A percentile compares a stretch with the other conserved stretches of the same genome.
Evolutionary conservation across 2,329 filamentous ascomycete genomes (phyloP).

Genomic region (Apiospora aurea): DNA sequence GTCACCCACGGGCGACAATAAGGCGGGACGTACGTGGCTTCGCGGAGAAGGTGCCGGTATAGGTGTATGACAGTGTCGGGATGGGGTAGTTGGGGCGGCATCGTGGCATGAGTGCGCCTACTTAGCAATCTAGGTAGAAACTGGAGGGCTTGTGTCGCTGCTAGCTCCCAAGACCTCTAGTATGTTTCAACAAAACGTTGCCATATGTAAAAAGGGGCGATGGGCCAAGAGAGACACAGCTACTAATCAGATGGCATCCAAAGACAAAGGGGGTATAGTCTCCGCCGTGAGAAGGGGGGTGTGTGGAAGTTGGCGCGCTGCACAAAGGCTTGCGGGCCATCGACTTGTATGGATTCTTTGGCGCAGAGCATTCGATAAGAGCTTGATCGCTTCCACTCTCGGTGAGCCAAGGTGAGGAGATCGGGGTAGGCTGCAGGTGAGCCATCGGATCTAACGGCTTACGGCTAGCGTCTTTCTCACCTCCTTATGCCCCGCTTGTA

Average conservation of each 20-base stretch:
- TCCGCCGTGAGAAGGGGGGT: neutral
- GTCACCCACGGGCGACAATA: constrained; percentile 54
- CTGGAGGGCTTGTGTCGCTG: neutral
- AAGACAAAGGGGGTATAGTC: neutral
- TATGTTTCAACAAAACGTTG: neutral
- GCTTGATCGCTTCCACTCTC: neutral
- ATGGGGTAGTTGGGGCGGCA: constrained; percentile 46
- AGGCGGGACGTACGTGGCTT: constrained; percentile 65
- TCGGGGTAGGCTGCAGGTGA: neutral
- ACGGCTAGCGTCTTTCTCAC: neutral
- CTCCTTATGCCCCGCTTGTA: neutral
- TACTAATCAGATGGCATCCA: neutral
- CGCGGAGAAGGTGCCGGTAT: constrained; percentile 67
- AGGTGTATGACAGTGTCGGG: constrained; percentile 50
- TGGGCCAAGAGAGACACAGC: neutral
- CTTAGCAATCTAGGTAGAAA: neutral
- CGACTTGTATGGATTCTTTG: neutral
- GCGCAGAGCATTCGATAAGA: neutral
- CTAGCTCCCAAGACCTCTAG: neutral
- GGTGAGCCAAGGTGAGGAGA: constrained; percentile 11
- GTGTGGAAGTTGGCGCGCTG: neutral
- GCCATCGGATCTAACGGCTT: no score
- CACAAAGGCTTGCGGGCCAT: neutral
- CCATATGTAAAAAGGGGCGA: neutral
- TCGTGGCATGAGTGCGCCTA: constrained; percentile 26